phyloP scores from a whole-genome alignment of 371 early-diverging fungal species.

The Rhizopus delemar region DNA sequence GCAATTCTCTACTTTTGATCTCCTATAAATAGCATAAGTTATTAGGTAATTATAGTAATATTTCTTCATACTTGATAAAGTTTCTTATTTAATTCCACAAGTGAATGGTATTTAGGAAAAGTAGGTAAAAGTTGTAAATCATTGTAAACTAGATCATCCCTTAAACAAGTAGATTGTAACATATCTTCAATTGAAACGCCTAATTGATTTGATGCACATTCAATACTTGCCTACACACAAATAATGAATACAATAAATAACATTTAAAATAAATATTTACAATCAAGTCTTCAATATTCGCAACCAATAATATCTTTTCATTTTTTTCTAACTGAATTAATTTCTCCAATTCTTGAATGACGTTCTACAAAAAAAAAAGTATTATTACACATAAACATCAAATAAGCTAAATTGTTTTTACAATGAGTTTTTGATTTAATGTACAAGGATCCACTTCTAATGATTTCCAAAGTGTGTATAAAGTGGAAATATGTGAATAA shows the following conservation, averaged over 20 bases:
- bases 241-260: background rate
- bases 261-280: slow-evolving; percentile 22
- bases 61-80: slow-evolving; percentile 24
- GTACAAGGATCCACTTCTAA: slow-evolving; percentile 20
- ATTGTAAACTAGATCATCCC: too few relatives aligned
- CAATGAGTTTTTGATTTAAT: slow-evolving; percentile 22
- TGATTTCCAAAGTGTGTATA: slow-evolving; percentile 23
- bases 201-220: slow-evolving; percentile 20
- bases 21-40: slow-evolving; percentile 19
- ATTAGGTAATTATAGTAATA: background rate
- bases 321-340: slow-evolving; percentile 14
- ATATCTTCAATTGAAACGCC: slow-evolving; percentile 31
- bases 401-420: slow-evolving; percentile 7
- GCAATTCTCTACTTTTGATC: slow-evolving; percentile 19
- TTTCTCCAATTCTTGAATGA: slow-evolving; percentile 22
- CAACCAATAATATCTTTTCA: slow-evolving; percentile 34
- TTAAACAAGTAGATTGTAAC: slow-evolving; percentile 21
- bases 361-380: slow-evolving; percentile 6
- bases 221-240: slow-evolving; percentile 19
- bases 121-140: slow-evolving; percentile 13
- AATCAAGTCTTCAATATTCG: slow-evolving; percentile 51
- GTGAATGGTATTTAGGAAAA: slow-evolving; percentile 23
- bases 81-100: slow-evolving; percentile 22
- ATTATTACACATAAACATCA: slow-evolving; percentile 1
- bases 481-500: slow-evolving; percentile 19